Base-by-base conservation (phyloP, 495 filamentous ascomycete species). In the Annulohypoxylon moriforme region DNA sequence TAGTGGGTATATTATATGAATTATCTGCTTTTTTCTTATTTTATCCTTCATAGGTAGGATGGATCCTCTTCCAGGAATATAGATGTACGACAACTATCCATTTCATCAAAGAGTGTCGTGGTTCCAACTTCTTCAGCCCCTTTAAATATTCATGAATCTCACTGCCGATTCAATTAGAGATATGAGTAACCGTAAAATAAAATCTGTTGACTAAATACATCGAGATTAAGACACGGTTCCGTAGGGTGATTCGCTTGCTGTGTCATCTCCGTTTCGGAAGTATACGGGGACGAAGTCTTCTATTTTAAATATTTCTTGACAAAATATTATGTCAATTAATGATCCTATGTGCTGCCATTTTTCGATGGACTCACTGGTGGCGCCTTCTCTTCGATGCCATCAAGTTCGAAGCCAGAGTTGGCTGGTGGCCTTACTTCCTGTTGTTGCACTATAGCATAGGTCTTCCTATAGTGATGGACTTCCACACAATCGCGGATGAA, bases 401-500 rank as follows among this genome's bases (percentile, higher is more conserved):
- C 22, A 22, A 40, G 34, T n/a, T 55, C 50, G 1, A 46, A 25
- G 11, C 10, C 11, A 0, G 57, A 7, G 18, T 18, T 38, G 1
- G 20, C 49, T n/a, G 24, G 13, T 4, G 9, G 3, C 11, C 4
- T 14, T 42, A 8, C 10, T 4, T 59, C 34, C 3, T 40, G 36
- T n/a, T 40, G 1, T 40, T 4, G 16, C 6, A 25, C 36, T n/a
- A 20, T 4, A 14, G 59, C 47, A 11, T 5, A 7, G 8, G 20
- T 59, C 38, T 68, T 64, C 18, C 64, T 52, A 8, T 64, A 25
- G 34, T 50, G n/a, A n/a, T 64, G 46, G 11, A 72, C 69, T 50
- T 72, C 69, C 13, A 68, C 64, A 38, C 64, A 72, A 29, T 53
- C 69, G 34, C 64, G 69, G 33, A 72, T 52, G 44, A 68, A 72